Conservation (phyloP, 352 stramenopile genomes). For the Aphanomyces invadans region DNA sequence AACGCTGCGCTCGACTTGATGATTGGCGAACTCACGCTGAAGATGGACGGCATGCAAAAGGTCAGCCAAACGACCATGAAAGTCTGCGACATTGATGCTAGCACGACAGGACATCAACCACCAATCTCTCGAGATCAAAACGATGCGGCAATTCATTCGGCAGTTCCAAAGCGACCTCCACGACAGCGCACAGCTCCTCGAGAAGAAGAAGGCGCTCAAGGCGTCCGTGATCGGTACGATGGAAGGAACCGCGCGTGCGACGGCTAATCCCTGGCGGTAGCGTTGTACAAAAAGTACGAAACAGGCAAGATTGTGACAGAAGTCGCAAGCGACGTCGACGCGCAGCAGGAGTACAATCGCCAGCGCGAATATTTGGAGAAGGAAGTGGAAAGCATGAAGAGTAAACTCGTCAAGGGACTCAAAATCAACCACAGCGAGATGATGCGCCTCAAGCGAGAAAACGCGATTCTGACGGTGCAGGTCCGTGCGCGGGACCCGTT, state of each 20-base stretch:
- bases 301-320: conserved; percentile 34
- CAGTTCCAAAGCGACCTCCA: conserved; percentile 75
- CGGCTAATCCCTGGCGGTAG: background rate
- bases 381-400: conserved; percentile 83
- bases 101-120: conserved; percentile 21
- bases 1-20: conserved; percentile 90
- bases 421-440: conserved; percentile 74
- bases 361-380: conserved; percentile 91
- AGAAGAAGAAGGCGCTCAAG: conserved; percentile 76
- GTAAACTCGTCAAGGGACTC: conserved; percentile 83
- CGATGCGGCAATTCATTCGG: conserved; percentile 57
- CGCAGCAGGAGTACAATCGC: conserved; percentile 82
- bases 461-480: conserved; percentile 61
- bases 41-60: conserved; percentile 88
- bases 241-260: background rate
- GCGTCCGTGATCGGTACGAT: conserved; percentile 46
- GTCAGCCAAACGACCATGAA: conserved; percentile 86
- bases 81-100: conserved; percentile 70
- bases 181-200: conserved; percentile 56
- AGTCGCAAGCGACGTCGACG: conserved; percentile 49
- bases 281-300: conserved; percentile 68
- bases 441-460: conserved; percentile 71
- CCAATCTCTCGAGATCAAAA: conserved; percentile 23
- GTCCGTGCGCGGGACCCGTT: too few species aligned
- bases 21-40: conserved; percentile 85